Evolutionary conservation across 768 basidiomycete genomes (phyloP).

Genomic region (Leccinellum albellum): DNA sequence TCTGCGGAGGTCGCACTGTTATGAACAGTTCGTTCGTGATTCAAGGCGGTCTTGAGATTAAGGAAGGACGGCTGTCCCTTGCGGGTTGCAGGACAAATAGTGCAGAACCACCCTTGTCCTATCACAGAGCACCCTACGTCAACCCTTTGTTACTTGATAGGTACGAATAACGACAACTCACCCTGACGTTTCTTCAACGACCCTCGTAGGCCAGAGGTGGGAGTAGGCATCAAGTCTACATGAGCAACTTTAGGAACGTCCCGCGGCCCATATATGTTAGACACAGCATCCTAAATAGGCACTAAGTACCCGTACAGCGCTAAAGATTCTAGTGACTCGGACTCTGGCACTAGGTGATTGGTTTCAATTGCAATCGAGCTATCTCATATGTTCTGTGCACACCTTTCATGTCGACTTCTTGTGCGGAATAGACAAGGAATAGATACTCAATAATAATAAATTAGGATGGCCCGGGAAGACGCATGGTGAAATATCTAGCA

Average conservation of each 20-base stretch:
- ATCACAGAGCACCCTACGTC: conserved; percentile 9
- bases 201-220: conserved; percentile 17
- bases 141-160: neutral
- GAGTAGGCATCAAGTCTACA: conserved; percentile 21
- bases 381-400: too few species aligned
- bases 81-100: conserved; percentile 25
- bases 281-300: conserved; percentile 15
- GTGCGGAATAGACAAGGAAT: too few species aligned
- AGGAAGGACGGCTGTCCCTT: conserved; percentile 21
- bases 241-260: conserved; percentile 21
- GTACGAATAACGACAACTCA: conserved; percentile 3
- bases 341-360: too few species aligned
- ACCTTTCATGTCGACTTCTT: too few species aligned
- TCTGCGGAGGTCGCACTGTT: conserved; percentile 6
- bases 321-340: too few species aligned
- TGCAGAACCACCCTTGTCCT: too few species aligned
- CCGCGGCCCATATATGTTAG: conserved; percentile 1
- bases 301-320: too few species aligned
- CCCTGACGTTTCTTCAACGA: conserved; percentile 20
- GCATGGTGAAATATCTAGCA: too few species aligned
- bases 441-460: too few species aligned
- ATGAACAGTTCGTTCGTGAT: conserved; percentile 28
- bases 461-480: too few species aligned
- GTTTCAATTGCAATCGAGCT: too few species aligned
- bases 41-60: conserved; percentile 27